A percentile compares a stretch with the other conserved stretches of the same genome.
phyloP scores from a whole-genome alignment of 345 rosid genomes.

The Arabidopsis thaliana region TAIR10.1 NC_003075.7:9799001-9799500 shows the following conservation, averaged over 20 bases:
- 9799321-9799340: too few species aligned
- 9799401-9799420: too few species aligned
- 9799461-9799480: too few species aligned
- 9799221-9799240: background rate
- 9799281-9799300: background rate
- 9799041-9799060: background rate
- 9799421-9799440: too few species aligned
- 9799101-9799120: constrained; percentile 33
- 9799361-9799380: too few species aligned
- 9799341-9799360: too few species aligned
- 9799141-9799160: too few species aligned
- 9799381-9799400: too few species aligned
- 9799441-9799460: too few species aligned
- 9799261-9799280: background rate
- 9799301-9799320: too few species aligned
- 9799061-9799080: background rate
- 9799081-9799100: constrained; percentile 36
- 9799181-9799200: too few species aligned
- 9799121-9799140: constrained; percentile 30
- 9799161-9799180: background rate
- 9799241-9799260: background rate
- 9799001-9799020: background rate
- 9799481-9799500: too few species aligned
- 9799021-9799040: background rate
- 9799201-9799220: background rate